Percentiles rank a stretch among this genome's conserved stretches.
Conservation (phyloP, 176 grass and related monocot genomes). For the Melocanna baccifera region DNA sequence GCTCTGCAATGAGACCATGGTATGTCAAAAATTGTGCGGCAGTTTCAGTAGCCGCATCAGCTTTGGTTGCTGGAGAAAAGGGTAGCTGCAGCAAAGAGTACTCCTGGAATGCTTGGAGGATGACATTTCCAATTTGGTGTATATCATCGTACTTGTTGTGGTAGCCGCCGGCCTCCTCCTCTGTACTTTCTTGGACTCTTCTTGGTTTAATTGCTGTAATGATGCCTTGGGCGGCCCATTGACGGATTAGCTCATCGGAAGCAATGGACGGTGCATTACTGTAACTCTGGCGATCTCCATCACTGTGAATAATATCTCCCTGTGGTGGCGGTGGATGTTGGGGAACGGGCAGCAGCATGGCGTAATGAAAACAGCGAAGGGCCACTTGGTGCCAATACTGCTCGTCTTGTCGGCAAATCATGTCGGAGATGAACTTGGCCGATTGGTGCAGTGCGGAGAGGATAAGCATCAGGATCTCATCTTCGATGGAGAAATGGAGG, state of each 20-base stretch:
- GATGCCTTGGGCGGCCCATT: not conserved
- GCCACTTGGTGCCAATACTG: too few relatives aligned
- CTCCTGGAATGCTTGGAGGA: not conserved
- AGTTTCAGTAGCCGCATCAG: not conserved
- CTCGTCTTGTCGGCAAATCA: too few relatives aligned
- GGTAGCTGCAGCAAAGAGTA: slow-evolving; percentile 6
- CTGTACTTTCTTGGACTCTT: not conserved
- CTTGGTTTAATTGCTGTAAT: not conserved
- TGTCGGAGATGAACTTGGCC: too few relatives aligned
- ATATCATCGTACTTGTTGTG: not conserved
- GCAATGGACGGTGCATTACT: not conserved
- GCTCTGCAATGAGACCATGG: not conserved
- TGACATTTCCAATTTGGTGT: not conserved
- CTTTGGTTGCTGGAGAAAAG: not conserved
- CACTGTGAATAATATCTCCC: not conserved
- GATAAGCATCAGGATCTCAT: too few relatives aligned
- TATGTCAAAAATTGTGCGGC: not conserved
- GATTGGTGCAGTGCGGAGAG: too few relatives aligned
- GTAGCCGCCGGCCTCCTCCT: not conserved
- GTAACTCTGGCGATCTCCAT: not conserved
- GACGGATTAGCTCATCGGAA: not conserved
- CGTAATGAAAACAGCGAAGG: not conserved
- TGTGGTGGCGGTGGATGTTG: not conserved
- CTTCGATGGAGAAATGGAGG: too few relatives aligned
- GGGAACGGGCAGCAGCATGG: not conserved